phyloP scores from a whole-genome alignment of 2,329 filamentous ascomycete species.

The Claviceps maximensis region DNA sequence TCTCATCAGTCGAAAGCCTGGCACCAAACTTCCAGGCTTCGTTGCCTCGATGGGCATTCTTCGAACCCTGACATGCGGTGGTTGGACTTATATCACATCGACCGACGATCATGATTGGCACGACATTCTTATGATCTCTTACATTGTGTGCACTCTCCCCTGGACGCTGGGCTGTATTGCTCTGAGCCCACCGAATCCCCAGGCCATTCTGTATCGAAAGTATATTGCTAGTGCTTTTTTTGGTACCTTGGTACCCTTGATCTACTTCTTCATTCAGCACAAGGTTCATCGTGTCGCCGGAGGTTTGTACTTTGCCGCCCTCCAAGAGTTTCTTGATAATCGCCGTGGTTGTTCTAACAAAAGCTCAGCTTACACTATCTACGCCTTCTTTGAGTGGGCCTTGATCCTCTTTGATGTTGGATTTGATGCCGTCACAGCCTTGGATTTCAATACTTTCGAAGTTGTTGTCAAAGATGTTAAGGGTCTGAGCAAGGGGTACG shows the following conservation, averaged over 20 bases:
- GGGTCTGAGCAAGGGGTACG: constrained; percentile 94
- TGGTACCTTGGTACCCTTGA: constrained; percentile 72
- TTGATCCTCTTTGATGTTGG: constrained; percentile 89
- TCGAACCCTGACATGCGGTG: constrained; percentile 84
- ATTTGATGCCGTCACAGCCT: constrained; percentile 86
- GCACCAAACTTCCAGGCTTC: constrained; percentile 65
- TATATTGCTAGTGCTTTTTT: constrained; percentile 76
- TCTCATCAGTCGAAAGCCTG: constrained; percentile 65
- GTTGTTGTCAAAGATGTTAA: constrained; percentile 79
- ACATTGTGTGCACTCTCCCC: constrained; percentile 82
- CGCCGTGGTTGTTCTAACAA: background rate
- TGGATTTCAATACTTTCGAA: constrained; percentile 86
- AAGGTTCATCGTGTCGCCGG: constrained; percentile 90
- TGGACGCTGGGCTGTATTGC: constrained; percentile 89
- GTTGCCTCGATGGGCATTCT: constrained; percentile 70
- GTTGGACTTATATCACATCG: constrained; percentile 97
- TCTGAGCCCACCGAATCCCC: constrained; percentile 72
- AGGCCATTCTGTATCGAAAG: constrained; percentile 79
- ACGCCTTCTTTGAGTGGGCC: constrained; percentile 96
- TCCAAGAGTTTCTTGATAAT: background rate
- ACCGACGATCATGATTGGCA: constrained; percentile 98
- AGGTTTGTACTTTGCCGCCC: constrained; percentile 43
- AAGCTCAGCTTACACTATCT: constrained; percentile 76
- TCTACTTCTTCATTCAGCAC: constrained; percentile 98
- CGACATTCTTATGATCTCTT: constrained; percentile 98